Base-by-base conservation (phyloP, 2,329 filamentous ascomycete species). In the Venturia nashicola region DNA sequence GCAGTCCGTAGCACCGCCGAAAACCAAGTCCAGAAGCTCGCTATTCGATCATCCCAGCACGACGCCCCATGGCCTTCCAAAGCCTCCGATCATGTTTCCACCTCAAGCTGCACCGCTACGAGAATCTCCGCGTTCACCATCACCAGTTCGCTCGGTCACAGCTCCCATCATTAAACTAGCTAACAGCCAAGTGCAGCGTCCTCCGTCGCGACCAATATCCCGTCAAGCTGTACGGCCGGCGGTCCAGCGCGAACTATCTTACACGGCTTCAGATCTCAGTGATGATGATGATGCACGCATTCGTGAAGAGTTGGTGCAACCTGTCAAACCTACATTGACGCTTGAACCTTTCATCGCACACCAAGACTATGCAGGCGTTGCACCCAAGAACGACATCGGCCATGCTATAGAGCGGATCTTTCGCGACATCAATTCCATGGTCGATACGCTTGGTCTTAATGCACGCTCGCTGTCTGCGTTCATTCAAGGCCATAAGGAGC, bases 391-490 rank as follows among this genome's bases (percentile, higher is more conserved):
- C 42, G 63, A 55, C 9, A 70, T 74, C 55, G 73, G 76, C 36
- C 78, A 76, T 34, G 75, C 80, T 68, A 79, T 82, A 64, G 78
- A 82, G 69, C 75, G 75, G 61, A 71, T 82, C 61, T 94, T 90
- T 72, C 83, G 88, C 55, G 90, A 93, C 70, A 89, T 93, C 72
- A 93, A 94, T 73, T 89, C 89, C 14, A 99, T 97, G 94, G 86
- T 99, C 54, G 91, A 97, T 70, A 93, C 90, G 0, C 78, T 97
- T 48, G 93, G 93, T 11, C 82, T 97, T 61, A 97, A 97, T 72
- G 85, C 89, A 6, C 83, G 93, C 18, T 85, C 81, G 8, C 70
- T 87, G 51, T 75, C 79, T 23, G 77, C 80, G 0, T 87, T 83
- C 69, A 75, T 92, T 54, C 80, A 83, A 64, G 90, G 87, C 8